Evolutionary conservation across 1,284 basidiomycete species (phyloP).

Genomic region (Exsudoporus floridanus): DNA sequence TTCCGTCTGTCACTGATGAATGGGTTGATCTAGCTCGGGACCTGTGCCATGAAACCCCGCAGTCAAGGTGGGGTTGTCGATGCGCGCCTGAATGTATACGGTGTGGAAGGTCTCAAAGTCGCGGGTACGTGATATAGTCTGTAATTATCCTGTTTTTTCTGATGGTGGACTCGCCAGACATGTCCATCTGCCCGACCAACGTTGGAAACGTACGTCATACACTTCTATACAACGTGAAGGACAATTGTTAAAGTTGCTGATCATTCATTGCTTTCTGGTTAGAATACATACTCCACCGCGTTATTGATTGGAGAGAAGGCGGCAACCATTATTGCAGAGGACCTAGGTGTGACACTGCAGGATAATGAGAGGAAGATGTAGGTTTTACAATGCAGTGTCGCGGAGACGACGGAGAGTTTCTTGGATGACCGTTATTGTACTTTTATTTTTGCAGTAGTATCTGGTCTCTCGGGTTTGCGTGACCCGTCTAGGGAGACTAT

Average conservation of each 20-base stretch:
- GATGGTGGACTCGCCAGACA: slow-evolving; percentile 15
- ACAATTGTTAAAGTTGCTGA: background rate
- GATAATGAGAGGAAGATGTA: background rate
- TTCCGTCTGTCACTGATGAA: background rate
- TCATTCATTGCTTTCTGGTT: background rate
- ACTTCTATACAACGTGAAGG: background rate
- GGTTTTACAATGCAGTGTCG: too few species aligned
- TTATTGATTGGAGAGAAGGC: slow-evolving; percentile 36
- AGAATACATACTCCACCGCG: slow-evolving; percentile 36
- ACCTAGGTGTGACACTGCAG: slow-evolving; percentile 13
- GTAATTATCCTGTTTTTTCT: background rate
- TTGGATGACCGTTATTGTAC: background rate
- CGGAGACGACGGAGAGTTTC: too few species aligned
- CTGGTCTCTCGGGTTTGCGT: too few species aligned
- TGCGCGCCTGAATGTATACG: slow-evolving; percentile 30
- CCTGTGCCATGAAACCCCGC: slow-evolving; percentile 35
- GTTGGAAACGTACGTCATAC: slow-evolving; percentile 31
- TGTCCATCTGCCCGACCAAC: slow-evolving; percentile 34
- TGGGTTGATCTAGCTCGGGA: slow-evolving; percentile 22
- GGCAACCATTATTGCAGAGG: slow-evolving; percentile 28
- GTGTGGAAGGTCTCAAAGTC: slow-evolving; percentile 31
- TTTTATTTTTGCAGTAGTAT: background rate
- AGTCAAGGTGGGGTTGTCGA: slow-evolving; percentile 32
- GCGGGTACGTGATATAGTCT: slow-evolving; percentile 21
- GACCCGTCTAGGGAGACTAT: too few species aligned